A percentile compares a stretch with the other conserved stretches of the same genome.
Conservation (phyloP, 345 rosid species). For the Gossypium raimondii region DNA sequence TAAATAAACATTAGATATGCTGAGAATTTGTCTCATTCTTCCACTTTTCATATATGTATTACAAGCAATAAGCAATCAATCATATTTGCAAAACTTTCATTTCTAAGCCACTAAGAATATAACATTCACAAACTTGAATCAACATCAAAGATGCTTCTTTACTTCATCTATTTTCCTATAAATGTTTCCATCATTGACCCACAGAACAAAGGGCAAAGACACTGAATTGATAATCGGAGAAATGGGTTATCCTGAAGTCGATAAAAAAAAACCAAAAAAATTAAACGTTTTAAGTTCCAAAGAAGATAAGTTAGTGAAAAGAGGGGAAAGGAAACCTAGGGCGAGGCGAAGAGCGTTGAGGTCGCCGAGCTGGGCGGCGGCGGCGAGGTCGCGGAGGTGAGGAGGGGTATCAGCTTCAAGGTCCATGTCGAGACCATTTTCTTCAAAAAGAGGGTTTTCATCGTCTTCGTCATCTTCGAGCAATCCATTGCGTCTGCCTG, state of each 20-base stretch:
- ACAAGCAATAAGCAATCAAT: neutral
- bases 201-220: no score
- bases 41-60: neutral
- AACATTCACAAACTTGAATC: neutral
- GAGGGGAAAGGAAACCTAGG: conserved; percentile 41
- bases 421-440: conserved; percentile 44
- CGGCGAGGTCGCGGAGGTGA: conserved; percentile 65
- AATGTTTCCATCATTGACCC: neutral
- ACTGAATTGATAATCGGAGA: neutral
- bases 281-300: neutral
- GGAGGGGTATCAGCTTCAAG: conserved; percentile 55
- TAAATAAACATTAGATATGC: neutral
- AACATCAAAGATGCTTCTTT: neutral
- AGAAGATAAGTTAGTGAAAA: neutral
- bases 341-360: conserved; percentile 66
- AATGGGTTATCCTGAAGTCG: neutral
- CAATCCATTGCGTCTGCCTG: conserved; percentile 55
- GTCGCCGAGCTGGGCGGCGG: conserved; percentile 64
- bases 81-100: neutral
- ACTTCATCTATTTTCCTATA: neutral
- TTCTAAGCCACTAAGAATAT: neutral
- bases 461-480: conserved; percentile 69
- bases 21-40: neutral
- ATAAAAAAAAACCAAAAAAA: neutral
- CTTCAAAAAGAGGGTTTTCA: conserved; percentile 59